These are phyloP conservation scores for Paecilomyces sp. DNA, from an alignment of 2,329 filamentous ascomycete species.

Conservation along the genomic window DNA sequence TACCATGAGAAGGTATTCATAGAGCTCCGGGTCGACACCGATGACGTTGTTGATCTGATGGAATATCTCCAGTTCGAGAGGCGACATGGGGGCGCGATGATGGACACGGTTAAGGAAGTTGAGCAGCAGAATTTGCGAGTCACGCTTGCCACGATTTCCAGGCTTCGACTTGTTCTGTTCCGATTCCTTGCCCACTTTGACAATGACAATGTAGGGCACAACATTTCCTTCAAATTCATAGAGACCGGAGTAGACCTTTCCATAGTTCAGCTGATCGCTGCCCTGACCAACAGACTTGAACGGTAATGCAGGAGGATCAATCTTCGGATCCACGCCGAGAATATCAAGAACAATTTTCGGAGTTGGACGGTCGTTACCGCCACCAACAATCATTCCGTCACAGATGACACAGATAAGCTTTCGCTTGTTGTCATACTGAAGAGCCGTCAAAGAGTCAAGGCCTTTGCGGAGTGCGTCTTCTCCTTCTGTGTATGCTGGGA, in stretches of 20 bases:
- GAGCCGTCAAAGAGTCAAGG: constrained; percentile 84
- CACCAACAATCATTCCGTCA: constrained; percentile 93
- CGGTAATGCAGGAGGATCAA: constrained; percentile 86
- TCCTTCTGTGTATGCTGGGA: constrained; percentile 95
- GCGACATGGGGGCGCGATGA: constrained; percentile 87
- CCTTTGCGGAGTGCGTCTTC: constrained; percentile 92
- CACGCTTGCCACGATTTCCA: constrained; percentile 96
- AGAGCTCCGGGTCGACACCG: constrained; percentile 92
- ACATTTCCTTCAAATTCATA: constrained; percentile 98
- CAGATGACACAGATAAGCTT: constrained; percentile 96
- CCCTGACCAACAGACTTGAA: constrained; percentile 90
- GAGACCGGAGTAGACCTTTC: constrained; percentile 95
- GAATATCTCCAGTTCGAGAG: constrained; percentile 95
- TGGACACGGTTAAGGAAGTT: constrained; percentile 98
- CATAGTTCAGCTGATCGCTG: constrained; percentile 92
- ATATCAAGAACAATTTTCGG: constrained; percentile 98
- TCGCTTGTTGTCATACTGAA: constrained; percentile 96
- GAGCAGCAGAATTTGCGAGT: constrained; percentile 92
- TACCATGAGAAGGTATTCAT: constrained; percentile 95
- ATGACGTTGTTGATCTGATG: constrained; percentile 99
- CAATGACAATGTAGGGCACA: constrained; percentile 89
- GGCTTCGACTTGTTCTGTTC: constrained; percentile 88
- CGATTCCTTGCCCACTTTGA: constrained; percentile 96
- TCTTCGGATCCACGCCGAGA: constrained; percentile 91
- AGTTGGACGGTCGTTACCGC: constrained; percentile 91